Percentiles rank a stretch among this genome's conserved stretches.
These are phyloP conservation scores for Candolleomyces aberdarensis DNA, from an alignment of 768 basidiomycete species.

Conservation along the genomic window DNA sequence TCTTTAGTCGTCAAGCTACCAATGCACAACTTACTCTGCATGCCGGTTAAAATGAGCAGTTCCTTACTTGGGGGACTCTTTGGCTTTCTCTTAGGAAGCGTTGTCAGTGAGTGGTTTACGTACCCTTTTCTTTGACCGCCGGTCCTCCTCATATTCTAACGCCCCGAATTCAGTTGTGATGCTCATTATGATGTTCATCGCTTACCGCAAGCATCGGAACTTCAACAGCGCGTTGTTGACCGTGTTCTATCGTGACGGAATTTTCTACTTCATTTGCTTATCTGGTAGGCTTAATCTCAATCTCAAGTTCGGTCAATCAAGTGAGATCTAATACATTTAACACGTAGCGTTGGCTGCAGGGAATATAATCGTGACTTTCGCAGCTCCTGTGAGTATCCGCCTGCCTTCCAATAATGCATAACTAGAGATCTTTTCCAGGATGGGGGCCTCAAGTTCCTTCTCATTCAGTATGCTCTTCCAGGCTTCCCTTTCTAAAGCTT, in stretches of 20 bases:
- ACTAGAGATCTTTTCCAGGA: neutral
- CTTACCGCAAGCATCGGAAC: neutral
- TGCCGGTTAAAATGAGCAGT: too few relatives aligned
- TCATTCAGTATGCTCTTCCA: neutral
- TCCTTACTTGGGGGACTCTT: too few relatives aligned
- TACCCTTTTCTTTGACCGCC: too few relatives aligned
- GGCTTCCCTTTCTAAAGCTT: neutral
- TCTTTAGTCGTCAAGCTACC: too few relatives aligned
- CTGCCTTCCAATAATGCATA: too few relatives aligned
- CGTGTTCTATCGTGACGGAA: neutral
- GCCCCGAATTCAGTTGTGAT: neutral
- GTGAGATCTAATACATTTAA: neutral
- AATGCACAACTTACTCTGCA: too few relatives aligned
- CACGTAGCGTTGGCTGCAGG: too few relatives aligned
- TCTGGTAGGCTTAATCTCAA: neutral
- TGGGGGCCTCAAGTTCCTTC: neutral
- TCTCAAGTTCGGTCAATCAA: neutral
- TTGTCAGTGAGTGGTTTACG: too few relatives aligned
- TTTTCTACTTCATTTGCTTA: neutral
- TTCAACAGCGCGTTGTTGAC: neutral
- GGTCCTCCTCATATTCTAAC: too few relatives aligned
- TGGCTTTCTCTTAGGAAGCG: too few relatives aligned
- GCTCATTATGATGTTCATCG: neutral
- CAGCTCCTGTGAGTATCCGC: too few relatives aligned
- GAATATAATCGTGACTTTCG: too few relatives aligned